Percentiles rank a stretch among this genome's conserved stretches.
phyloP scores from a whole-genome alignment of 108 stramenopile species.

The Cyclotella baltica region DNA sequence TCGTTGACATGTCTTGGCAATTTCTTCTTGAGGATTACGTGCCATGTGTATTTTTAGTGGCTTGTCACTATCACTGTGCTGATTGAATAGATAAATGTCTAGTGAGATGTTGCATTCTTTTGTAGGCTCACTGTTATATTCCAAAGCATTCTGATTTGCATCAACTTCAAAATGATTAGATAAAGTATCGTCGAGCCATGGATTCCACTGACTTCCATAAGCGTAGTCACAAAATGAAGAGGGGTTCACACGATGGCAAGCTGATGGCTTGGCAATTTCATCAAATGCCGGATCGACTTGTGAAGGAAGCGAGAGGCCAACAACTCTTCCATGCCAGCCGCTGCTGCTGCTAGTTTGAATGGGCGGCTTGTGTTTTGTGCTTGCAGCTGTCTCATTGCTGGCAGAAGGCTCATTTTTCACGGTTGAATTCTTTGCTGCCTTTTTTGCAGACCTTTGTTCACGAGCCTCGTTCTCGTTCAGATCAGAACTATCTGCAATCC shows the following conservation, averaged over 20 bases:
- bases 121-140: neutral
- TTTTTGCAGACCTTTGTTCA: too few species aligned
- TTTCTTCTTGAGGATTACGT: conserved; percentile 35
- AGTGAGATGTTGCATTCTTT: conserved; percentile 3
- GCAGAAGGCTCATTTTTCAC: too few species aligned
- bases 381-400: neutral
- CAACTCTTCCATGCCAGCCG: neutral
- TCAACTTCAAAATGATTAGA: neutral
- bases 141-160: neutral
- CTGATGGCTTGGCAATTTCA: conserved; percentile 18
- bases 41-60: conserved; percentile 41
- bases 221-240: conserved; percentile 1
- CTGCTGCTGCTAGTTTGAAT: neutral
- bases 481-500: too few species aligned
- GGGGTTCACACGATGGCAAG: conserved; percentile 22
- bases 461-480: too few species aligned
- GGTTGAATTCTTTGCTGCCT: too few species aligned
- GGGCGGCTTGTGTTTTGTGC: neutral
- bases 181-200: conserved; percentile 5
- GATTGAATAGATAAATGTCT: conserved; percentile 25
- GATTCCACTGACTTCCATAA: conserved; percentile 14
- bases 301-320: neutral
- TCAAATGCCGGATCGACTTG: conserved; percentile 20
- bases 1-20: conserved; percentile 27
- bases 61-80: neutral